phyloP scores from a whole-genome alignment of 768 basidiomycete species.

The Termitomyces sp. region DNA sequence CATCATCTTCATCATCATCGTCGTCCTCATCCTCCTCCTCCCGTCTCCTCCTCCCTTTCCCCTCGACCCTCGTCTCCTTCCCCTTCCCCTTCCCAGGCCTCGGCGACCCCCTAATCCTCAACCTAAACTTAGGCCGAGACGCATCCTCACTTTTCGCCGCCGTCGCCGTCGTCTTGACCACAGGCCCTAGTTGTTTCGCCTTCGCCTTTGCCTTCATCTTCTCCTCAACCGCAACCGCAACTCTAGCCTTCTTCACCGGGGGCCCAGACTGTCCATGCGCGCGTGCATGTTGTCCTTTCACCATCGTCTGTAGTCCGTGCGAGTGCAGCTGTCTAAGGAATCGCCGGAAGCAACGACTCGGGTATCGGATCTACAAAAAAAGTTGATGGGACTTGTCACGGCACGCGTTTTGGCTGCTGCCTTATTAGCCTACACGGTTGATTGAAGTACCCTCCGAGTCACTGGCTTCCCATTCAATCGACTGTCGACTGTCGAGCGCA shows the following conservation, averaged over 20 bases:
- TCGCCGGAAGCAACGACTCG: neutral
- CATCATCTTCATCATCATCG: neutral
- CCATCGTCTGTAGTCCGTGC: neutral
- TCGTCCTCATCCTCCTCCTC: conserved; percentile 4
- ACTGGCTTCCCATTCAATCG: too few species aligned
- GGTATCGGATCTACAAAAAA: neutral
- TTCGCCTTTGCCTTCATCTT: neutral
- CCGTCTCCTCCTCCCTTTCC: conserved; percentile 1
- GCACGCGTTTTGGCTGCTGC: too few species aligned
- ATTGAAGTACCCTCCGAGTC: too few species aligned
- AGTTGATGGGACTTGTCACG: too few species aligned
- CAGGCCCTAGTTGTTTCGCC: neutral
- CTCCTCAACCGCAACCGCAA: neutral
- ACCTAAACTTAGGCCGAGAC: conserved; percentile 8
- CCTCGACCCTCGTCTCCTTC: neutral
- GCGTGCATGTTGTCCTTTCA: neutral
- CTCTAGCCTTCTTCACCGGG: neutral
- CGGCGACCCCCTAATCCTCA: conserved; percentile 3
- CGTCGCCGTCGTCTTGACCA: neutral
- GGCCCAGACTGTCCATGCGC: neutral
- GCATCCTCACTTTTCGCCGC: neutral
- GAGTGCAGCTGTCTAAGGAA: too few species aligned
- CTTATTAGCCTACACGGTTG: too few species aligned
- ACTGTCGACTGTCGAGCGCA: too few species aligned
- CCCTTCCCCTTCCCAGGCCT: conserved; percentile 4